phyloP scores from a whole-genome alignment of 306 rosid genomes.

The Spatholobus suberectus region DNA sequence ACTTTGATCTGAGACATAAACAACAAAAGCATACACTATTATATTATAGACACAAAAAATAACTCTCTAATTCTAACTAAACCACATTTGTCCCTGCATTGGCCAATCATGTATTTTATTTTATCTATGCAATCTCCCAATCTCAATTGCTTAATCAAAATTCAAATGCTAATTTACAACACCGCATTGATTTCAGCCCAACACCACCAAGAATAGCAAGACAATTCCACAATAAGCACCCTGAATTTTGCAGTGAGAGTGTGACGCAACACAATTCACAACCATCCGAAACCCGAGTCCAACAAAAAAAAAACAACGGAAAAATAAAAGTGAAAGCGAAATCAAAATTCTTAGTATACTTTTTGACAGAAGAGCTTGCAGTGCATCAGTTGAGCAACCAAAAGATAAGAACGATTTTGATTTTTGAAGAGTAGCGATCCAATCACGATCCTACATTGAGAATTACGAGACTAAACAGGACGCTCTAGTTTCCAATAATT shows the following conservation, averaged over 20 bases:
- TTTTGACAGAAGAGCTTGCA: constrained; percentile 35
- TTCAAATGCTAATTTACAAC: background rate
- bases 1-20: constrained; percentile 19
- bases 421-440: constrained; percentile 29
- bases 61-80: background rate
- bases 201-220: constrained; percentile 30
- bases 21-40: constrained; percentile 12
- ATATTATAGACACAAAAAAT: background rate
- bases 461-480: constrained; percentile 54
- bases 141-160: background rate
- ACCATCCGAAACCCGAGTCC: background rate
- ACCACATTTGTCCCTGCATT: constrained; percentile 9
- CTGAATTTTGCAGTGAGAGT: constrained; percentile 13
- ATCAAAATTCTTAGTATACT: background rate
- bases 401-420: constrained; percentile 34
- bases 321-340: background rate
- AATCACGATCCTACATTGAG: constrained; percentile 40
- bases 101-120: background rate
- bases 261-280: background rate
- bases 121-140: background rate
- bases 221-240: constrained; percentile 25
- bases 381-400: background rate
- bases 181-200: constrained; percentile 25
- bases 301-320: background rate
- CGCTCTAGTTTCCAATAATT: constrained; percentile 44